These are phyloP conservation scores for Phytophthora ramorum DNA, from an alignment of 352 stramenopile species.

Conservation along the genomic window DNA sequence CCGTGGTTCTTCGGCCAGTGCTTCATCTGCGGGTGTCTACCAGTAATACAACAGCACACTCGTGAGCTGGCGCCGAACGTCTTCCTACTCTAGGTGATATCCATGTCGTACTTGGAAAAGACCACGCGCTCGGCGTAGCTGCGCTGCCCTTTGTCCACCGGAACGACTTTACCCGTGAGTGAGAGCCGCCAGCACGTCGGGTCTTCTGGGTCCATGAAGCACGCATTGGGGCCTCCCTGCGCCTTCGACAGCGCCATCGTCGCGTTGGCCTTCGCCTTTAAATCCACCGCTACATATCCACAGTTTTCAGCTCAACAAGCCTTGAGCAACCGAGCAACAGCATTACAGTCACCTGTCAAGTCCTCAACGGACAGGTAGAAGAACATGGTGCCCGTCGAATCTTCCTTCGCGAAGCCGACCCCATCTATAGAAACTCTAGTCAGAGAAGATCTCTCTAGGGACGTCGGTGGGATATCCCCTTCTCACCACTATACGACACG, in stretches of 20 bases:
- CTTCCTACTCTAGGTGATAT: neutral
- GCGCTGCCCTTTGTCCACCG: conserved; percentile 40
- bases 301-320: neutral
- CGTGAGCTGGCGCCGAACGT: neutral
- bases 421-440: conserved; percentile 46
- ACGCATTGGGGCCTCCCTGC: conserved; percentile 51
- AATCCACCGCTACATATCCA: conserved; percentile 43
- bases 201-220: conserved; percentile 70
- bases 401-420: conserved; percentile 48
- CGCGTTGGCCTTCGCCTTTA: conserved; percentile 56
- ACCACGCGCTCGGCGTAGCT: conserved; percentile 57
- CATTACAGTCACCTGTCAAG: conserved; percentile 19
- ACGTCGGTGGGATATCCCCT: neutral
- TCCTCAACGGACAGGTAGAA: conserved; percentile 72
- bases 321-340: neutral
- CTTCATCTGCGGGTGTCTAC: conserved; percentile 73
- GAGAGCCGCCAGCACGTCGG: conserved; percentile 75
- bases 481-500: conserved; percentile 70
- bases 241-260: conserved; percentile 65
- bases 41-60: neutral
- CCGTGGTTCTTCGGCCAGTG: conserved; percentile 64
- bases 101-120: conserved; percentile 52
- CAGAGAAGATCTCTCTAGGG: neutral
- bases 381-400: conserved; percentile 65
- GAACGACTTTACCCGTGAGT: conserved; percentile 54